Percentiles rank a stretch among this genome's conserved stretches.
Conservation (phyloP, 1,139 yeast genomes). For the Hansenula lynferdii region DNA sequence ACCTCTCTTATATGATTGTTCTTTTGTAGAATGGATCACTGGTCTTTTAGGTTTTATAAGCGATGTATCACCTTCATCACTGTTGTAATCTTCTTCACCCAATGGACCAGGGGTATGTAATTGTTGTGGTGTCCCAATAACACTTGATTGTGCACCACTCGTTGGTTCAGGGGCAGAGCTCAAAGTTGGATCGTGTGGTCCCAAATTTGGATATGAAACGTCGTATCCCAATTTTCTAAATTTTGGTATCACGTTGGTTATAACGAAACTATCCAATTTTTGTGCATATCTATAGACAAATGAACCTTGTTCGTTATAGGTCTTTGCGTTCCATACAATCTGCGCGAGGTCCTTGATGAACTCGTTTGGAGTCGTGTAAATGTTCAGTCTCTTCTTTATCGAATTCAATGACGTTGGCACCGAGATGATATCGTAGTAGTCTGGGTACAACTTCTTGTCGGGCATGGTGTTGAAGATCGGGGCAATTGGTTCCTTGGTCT, state of each 20-base stretch:
- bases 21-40: constrained; percentile 7
- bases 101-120: constrained; percentile 21
- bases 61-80: constrained; percentile 12
- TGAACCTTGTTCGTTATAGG: constrained; percentile 70
- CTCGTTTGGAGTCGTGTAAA: constrained; percentile 57
- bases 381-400: constrained; percentile 44
- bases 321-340: constrained; percentile 85
- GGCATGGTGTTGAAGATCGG: constrained; percentile 46
- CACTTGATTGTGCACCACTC: constrained; percentile 28
- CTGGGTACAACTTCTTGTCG: constrained; percentile 53
- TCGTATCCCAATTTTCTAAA: constrained; percentile 34
- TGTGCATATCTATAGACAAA: constrained; percentile 68
- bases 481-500: constrained; percentile 16
- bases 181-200: constrained; percentile 48
- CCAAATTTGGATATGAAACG: constrained; percentile 63
- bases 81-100: constrained; percentile 10
- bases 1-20: constrained; percentile 68
- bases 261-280: constrained; percentile 58
- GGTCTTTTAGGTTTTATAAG: constrained; percentile 4
- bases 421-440: constrained; percentile 63
- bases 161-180: constrained; percentile 28
- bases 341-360: constrained; percentile 77
- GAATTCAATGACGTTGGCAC: constrained; percentile 74
- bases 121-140: constrained; percentile 6
- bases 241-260: constrained; percentile 48